Conservation (phyloP, 352 stramenopile species). For the Phytophthora pseudosyringae region DNA sequence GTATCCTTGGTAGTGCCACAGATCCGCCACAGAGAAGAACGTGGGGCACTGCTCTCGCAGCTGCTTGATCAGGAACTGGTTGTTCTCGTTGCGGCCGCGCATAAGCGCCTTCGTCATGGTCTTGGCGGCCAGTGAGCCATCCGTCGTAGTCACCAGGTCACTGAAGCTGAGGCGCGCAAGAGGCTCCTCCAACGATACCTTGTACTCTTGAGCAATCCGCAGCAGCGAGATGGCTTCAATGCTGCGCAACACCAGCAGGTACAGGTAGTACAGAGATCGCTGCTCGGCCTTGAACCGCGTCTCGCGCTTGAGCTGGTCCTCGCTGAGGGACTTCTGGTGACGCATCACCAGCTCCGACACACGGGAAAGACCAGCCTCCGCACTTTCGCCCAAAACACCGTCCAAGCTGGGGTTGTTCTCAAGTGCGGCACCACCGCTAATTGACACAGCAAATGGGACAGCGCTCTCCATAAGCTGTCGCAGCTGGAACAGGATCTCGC, state of each 20-base stretch:
- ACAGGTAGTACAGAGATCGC: conserved; percentile 81
- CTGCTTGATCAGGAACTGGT: conserved; percentile 83
- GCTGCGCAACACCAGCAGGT: conserved; percentile 76
- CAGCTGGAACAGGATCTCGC: conserved; percentile 85
- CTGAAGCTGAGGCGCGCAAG: conserved; percentile 75
- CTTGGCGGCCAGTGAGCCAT: conserved; percentile 69
- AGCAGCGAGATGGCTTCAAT: conserved; percentile 84
- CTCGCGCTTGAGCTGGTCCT: conserved; percentile 79
- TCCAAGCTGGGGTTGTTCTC: conserved; percentile 68
- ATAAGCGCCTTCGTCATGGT: conserved; percentile 83
- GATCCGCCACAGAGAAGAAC: conserved; percentile 82
- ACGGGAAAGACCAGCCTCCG: conserved; percentile 57
- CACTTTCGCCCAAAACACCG: conserved; percentile 36
- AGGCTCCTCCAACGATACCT: conserved; percentile 70
- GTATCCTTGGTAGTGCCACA: conserved; percentile 89
- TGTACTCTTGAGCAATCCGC: conserved; percentile 68
- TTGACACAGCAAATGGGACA: conserved; percentile 78
- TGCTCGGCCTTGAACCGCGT: conserved; percentile 84
- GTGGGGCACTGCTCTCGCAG: conserved; percentile 85
- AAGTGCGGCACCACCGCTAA: conserved; percentile 62
- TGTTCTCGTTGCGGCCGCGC: conserved; percentile 81
- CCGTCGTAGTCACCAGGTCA: conserved; percentile 73
- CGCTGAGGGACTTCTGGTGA: conserved; percentile 75
- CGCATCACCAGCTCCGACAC: conserved; percentile 69
- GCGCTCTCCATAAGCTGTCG: conserved; percentile 83